phyloP scores from a whole-genome alignment of 257 asterid species.

The Solanum verrucosum region DNA sequence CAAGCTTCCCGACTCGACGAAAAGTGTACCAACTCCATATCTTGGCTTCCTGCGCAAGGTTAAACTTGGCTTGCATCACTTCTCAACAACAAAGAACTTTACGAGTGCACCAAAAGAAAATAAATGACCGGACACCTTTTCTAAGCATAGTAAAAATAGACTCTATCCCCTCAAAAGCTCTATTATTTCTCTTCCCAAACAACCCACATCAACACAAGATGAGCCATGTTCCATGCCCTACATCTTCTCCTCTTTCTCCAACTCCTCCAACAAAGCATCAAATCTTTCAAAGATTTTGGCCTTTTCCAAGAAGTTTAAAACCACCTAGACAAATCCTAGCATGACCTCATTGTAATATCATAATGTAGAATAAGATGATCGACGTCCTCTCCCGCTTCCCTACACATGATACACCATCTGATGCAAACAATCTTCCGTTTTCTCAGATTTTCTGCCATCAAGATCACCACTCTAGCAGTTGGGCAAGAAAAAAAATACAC shows the following conservation, averaged over 20 bases:
- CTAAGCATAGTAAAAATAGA: not conserved
- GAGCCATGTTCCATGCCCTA: not conserved
- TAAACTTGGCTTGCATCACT: not conserved
- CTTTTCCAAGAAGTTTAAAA: not conserved
- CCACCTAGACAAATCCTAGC: not conserved
- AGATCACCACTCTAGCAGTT: not conserved
- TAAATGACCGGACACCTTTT: not conserved
- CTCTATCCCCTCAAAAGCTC: not conserved
- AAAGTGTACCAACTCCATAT: not conserved
- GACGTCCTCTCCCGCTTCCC: not conserved
- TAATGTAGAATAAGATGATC: not conserved
- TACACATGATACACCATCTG: not conserved
- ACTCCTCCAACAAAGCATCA: not conserved
- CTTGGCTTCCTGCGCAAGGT: not conserved
- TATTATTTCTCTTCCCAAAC: not conserved
- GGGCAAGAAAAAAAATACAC: too few species aligned
- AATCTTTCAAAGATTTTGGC: not conserved
- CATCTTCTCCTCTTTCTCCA: not conserved
- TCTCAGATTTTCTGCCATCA: not conserved
- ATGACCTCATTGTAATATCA: not conserved
- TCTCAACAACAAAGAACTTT: not conserved
- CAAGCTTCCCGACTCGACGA: not conserved
- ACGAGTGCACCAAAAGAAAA: not conserved
- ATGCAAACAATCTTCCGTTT: not conserved
- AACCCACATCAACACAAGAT: not conserved